phyloP scores from a whole-genome alignment of 495 filamentous ascomycete species.

The Daldinia loculata region DNA sequence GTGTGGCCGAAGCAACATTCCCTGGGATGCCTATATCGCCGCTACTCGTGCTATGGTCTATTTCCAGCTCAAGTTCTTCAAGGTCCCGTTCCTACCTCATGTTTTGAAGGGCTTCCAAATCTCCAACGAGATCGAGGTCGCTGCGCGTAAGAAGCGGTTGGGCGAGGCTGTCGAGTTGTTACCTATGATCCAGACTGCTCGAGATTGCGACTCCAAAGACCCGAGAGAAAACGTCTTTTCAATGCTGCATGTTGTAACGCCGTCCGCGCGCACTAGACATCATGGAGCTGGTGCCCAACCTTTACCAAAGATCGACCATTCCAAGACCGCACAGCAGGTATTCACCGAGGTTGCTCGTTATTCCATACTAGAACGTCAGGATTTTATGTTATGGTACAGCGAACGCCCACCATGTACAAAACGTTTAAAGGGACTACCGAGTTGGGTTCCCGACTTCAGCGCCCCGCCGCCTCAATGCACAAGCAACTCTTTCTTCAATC shows the following conservation, averaged over 20 bases:
- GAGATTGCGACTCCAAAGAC: slow-evolving; percentile 26
- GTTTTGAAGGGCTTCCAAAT: slow-evolving; percentile 13
- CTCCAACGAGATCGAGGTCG: slow-evolving; percentile 27
- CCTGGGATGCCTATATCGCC: slow-evolving; percentile 29
- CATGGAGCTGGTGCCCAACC: slow-evolving; percentile 32
- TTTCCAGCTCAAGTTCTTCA: slow-evolving; percentile 30
- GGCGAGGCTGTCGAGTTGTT: slow-evolving; percentile 34
- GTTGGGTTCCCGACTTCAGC: slow-evolving; percentile 42
- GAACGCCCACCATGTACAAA: slow-evolving; percentile 28
- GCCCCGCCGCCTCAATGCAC: slow-evolving; percentile 11
- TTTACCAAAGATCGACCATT: slow-evolving; percentile 34
- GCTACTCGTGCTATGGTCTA: slow-evolving; percentile 31
- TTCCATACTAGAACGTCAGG: slow-evolving; percentile 31
- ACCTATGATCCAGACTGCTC: slow-evolving; percentile 37
- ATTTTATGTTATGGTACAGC: slow-evolving; percentile 24
- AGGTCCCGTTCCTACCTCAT: slow-evolving; percentile 19
- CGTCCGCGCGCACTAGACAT: slow-evolving; percentile 7
- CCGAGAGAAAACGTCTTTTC: slow-evolving; percentile 34
- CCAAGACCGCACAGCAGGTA: slow-evolving; percentile 30
- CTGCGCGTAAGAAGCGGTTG: slow-evolving; percentile 21
- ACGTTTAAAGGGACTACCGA: slow-evolving; percentile 33
- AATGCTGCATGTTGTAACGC: slow-evolving; percentile 32
- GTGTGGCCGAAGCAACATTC: slow-evolving; percentile 37
- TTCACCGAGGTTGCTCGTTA: slow-evolving; percentile 30
- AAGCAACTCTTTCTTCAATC: neutral